These are phyloP conservation scores for Leucocoprinus sp. DNA, from an alignment of 768 basidiomycete genomes.

Conservation along the genomic window DNA sequence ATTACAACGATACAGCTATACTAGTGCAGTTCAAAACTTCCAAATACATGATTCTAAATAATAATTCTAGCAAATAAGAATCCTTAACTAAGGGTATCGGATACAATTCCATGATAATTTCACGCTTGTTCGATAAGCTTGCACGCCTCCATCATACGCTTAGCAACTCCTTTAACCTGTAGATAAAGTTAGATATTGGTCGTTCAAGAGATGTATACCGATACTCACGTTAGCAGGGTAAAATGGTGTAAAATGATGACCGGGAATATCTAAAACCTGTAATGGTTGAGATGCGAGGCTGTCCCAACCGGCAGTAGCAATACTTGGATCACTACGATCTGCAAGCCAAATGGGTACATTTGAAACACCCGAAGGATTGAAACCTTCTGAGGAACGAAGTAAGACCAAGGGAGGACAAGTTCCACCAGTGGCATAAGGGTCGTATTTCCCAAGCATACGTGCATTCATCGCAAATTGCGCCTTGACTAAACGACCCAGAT, in stretches of 20 bases:
- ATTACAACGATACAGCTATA: background rate
- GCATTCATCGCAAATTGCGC: conserved; percentile 44
- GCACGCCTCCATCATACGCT: conserved; percentile 20
- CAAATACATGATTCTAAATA: background rate
- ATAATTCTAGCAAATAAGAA: conserved; percentile 12
- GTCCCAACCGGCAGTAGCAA: conserved; percentile 40
- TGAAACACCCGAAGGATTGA: conserved; percentile 21
- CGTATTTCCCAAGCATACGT: conserved; percentile 37
- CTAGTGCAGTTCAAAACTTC: background rate
- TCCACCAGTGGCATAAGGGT: conserved; percentile 19
- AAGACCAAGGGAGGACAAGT: conserved; percentile 33
- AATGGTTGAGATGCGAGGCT: conserved; percentile 27
- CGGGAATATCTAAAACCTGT: conserved; percentile 48
- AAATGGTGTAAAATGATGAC: conserved; percentile 60
- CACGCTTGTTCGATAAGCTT: conserved; percentile 2
- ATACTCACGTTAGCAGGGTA: conserved; percentile 36
- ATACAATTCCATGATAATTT: background rate
- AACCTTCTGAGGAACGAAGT: conserved; percentile 46
- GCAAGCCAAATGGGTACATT: conserved; percentile 46
- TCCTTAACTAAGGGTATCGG: too few species aligned
- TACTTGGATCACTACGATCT: conserved; percentile 28
- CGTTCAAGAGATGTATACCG: too few species aligned
- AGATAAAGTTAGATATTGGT: background rate
- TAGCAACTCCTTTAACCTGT: conserved; percentile 24
- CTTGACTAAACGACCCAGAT: conserved; percentile 29